These are phyloP conservation scores for Marchantia polymorpha DNA, from an alignment of 225 moss, liverwort and hornwort species.

Conservation along the genomic window DNA sequence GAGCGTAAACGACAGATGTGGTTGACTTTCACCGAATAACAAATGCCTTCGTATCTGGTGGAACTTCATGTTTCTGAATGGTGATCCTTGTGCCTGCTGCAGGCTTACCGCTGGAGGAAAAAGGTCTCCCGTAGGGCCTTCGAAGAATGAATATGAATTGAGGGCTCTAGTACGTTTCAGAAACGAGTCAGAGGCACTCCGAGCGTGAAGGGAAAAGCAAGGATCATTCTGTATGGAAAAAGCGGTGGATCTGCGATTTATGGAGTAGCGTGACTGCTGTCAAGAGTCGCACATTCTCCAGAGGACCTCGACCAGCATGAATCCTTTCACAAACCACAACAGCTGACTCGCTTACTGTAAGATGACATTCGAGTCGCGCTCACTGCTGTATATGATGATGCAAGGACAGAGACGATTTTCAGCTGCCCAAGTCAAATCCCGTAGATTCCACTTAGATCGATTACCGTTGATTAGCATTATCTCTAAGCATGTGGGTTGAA, in stretches of 20 bases:
- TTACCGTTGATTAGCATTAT: no score
- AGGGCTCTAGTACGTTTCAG: constrained; percentile 67
- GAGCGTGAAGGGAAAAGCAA: constrained; percentile 77
- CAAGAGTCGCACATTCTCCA: background rate
- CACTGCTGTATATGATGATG: no score
- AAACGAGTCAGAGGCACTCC: constrained; percentile 64
- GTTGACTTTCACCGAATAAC: no score
- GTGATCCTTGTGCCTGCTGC: constrained; percentile 1
- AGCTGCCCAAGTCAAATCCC: no score
- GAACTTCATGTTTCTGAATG: background rate
- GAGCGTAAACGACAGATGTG: no score
- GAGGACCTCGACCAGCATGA: background rate
- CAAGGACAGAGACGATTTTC: no score
- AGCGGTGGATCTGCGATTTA: constrained; percentile 56
- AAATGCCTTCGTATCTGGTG: no score
- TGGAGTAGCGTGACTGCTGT: constrained; percentile 40
- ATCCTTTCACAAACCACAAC: background rate
- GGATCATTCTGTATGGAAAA: constrained; percentile 61
- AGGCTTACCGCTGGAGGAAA: background rate
- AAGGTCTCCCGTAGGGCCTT: background rate
- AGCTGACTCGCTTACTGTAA: background rate
- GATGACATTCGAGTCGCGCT: no score
- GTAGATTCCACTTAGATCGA: no score
- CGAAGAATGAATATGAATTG: constrained; percentile 36
- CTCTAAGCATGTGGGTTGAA: no score